Evolutionary conservation across 768 basidiomycete genomes (phyloP), one percentile per base, ranked within the genome.

Genomic region (Suillus ampliporus): DNA sequence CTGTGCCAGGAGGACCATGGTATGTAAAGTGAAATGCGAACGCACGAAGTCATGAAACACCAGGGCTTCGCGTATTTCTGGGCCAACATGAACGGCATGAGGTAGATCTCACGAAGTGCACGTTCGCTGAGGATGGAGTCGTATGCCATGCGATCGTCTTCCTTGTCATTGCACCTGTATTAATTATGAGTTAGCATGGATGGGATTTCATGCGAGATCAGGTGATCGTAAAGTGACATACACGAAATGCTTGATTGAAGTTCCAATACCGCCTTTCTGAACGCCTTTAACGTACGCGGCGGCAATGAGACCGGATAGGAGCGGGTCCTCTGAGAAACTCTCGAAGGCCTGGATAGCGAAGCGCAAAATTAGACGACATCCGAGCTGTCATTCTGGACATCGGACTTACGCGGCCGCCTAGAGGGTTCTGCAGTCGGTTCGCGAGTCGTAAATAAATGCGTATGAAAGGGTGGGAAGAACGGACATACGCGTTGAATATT

Each of bases 221-320:
- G 10, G 21, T 53, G 41, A 17, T n/a, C 2, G 57, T 3, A 44
- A 15, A 17, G 13, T 34, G 21, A 68, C 80, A n/a, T 73, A 89
- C 88, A 89, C 86, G 65, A 91, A 94, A 71, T 94, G 93, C 72
- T 94, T 94, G 79, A 94, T 89, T 4, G 89, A 82, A 6, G 86
- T 82, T 21, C 88, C 90, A 50, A 95, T 86, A 1, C 92, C 91
- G n/a, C 85, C 84, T 21, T 74, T 84, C 74, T 95, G 93, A 3
- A 92, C 82, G 8, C 91, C 91, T 57, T 85, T 87, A n/a, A 92
- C 82, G 67, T 92, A 94, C 17, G 89, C 82, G 0, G 89, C 83
- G 2, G 90, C 84, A 19, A 91, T 82, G 65, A 83, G 78, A 9
- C 92, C 92, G 7, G 89, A 90, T 5, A 94, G 80, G 63, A 83